Base-by-base conservation (phyloP, 805 yeast genomes). In the Spencermartinsiella europaea region DNA sequence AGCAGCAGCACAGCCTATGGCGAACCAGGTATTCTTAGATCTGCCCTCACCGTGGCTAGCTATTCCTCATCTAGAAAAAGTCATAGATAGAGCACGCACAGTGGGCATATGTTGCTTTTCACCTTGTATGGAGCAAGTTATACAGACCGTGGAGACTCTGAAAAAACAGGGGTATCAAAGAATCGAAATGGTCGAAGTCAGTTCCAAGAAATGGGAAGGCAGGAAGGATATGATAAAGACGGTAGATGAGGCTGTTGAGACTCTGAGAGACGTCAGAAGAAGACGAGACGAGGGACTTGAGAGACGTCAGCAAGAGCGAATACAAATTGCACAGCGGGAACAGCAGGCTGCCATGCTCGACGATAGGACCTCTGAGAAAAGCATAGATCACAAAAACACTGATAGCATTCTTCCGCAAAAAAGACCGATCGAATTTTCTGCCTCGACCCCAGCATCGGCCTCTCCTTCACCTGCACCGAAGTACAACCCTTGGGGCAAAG, bases 41-140 rank as follows among this genome's bases (percentile, higher is more conserved):
- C 73, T 93, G 40, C 99, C 99, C 2, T 81, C 96, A 3, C 99
- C 99, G 5, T 91, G 98, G 97, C 80, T 80, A 33, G 99, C 99
- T 4, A 84, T 93, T 44, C 87, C 88, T 4, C 83, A 84, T 64
- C 67, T 91, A 39, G 67, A 72, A 10, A 55, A 60, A 27, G 95
- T 85, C 1, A 73, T 85, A 14, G 68, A 84, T 5, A 63, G 68
- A 5, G 67, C 67, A 16, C 70, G 73, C 46, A 71, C 73, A 21
- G 85, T 80, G 19, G 80, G 85, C 2, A 75, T 93, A 45, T 93
- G 99, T 67, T 93, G 99, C 66, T 93, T 93, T 62, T 86, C 95
- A 34, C 99, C 99, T 7, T 93, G 99, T 66, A 85, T 93, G 40
- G 99, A 93, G 67, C 99, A 93, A 68, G 99, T 93, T 2, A 83